Evolutionary conservation across 208 protist genomes (phyloP), one percentile per base, ranked within the genome.

Genomic region (Trypanosomatidae sp.): DNA sequence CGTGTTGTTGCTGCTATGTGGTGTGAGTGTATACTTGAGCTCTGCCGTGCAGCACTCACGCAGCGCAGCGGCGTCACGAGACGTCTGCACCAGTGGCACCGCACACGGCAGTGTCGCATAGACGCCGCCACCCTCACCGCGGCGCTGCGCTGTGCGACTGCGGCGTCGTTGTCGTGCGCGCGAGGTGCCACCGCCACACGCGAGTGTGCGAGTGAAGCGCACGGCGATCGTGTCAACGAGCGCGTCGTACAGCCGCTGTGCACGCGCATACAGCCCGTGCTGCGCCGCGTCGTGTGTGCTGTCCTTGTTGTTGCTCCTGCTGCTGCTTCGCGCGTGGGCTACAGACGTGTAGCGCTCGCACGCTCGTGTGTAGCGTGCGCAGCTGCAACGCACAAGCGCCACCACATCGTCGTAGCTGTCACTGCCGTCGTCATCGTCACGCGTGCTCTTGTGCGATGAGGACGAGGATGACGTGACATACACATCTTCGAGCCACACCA

Each of bases 151-250:
- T n/a, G n/a, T n/a, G n/a, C n/a, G n/a, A n/a, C n/a, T n/a, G n/a
- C n/a, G n/a, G n/a, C n/a, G n/a, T n/a, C n/a, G n/a, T n/a, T n/a
- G n/a, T n/a, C n/a, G n/a, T n/a, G n/a, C n/a, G n/a, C n/a, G 38
- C 35, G 59, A 32, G 20, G 56, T 50, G 2, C 65, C 65, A 15
- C 77, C n/a, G 11, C 63, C 25, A 71, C 23, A 47, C 79, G 81
- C 37, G n/a, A n/a, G n/a, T n/a, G n/a, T n/a, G n/a, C n/a, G n/a
- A n/a, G 68, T 67, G 30, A 79, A 71, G 40, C 53, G 71, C 20
- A 82, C 72, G 0, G 66, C 79, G 21, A 68, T 56, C 0, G 67
- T 74, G 59, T 91, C 75, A 1, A 67, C 67, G 18, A 90, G 33
- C 2, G 57, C 24, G 33, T 23, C 27, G 55, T 76, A 85, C 6